Conservation (phyloP, 1,284 basidiomycete species). For the Blastosporella zonata region DNA sequence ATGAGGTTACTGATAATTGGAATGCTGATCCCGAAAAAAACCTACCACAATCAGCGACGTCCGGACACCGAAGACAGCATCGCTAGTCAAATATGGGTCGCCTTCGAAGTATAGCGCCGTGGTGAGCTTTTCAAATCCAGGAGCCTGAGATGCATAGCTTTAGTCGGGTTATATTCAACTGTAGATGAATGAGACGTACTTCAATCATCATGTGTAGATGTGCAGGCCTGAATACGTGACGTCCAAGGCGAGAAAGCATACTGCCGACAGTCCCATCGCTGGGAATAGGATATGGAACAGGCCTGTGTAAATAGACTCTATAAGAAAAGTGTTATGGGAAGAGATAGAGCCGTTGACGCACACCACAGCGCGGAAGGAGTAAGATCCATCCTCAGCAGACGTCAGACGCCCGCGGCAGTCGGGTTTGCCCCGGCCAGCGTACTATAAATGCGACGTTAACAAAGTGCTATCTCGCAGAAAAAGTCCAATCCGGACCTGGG, state of each 20-base stretch:
- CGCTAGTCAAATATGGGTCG: constrained; percentile 64
- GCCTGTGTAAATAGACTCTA: constrained; percentile 30
- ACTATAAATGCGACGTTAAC: constrained; percentile 39
- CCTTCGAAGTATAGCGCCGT: constrained; percentile 77
- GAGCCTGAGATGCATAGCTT: constrained; percentile 30
- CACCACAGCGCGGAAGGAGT: constrained; percentile 73
- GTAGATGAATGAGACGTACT: constrained; percentile 25
- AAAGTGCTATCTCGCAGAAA: background rate
- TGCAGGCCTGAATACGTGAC: constrained; percentile 73
- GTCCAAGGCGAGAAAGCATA: constrained; percentile 51
- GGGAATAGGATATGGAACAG: constrained; percentile 78
- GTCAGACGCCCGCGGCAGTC: constrained; percentile 77
- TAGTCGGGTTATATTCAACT: background rate
- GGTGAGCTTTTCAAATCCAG: constrained; percentile 69
- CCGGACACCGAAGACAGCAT: constrained; percentile 80
- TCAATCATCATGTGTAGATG: constrained; percentile 77
- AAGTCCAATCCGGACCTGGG: constrained; percentile 31
- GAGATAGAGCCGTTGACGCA: constrained; percentile 21
- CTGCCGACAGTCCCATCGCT: constrained; percentile 77
- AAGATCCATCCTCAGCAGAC: constrained; percentile 63
- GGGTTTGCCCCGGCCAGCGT: constrained; percentile 53
- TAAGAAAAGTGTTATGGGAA: background rate
- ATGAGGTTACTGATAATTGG: background rate
- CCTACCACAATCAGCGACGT: constrained; percentile 45
- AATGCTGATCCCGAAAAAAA: no score